Base-by-base conservation (phyloP, 768 basidiomycete genomes). In the Trametes punicea region DNA sequence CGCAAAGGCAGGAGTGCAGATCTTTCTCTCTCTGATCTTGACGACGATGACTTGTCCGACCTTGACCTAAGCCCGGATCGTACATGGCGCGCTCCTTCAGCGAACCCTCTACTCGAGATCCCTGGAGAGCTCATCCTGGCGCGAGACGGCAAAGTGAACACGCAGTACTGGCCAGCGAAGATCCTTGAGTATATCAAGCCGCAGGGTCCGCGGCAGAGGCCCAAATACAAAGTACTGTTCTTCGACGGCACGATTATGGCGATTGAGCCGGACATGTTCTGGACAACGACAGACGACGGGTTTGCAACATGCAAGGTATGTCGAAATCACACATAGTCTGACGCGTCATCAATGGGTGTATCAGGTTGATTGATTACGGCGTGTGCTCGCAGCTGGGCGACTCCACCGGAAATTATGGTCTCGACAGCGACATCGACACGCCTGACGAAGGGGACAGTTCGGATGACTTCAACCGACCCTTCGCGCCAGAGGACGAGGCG, bases 121-220 rank as follows among this genome's bases (percentile, higher is more conserved):
- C 87, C 87, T 2, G 89, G 87, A 2, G 88, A 90, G 66, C 68
- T 83, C 0, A 71, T 90, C 2, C 73, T 90, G 11, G 84, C 84
- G 6, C 66, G 73, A 21, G 79, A 77, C 2, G 69, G 61, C 39
- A 65, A 61, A 20, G 66, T 6, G 59, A 63, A 4, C 62, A 67
- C 15, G n/a, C n/a, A n/a, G n/a, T 85, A 84, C 62, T 92, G 89
- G 89, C 87, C 89, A 2, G 89, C 84, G 1, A 73, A 73, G 64
- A 70, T 91, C 36, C 62, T 83, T 9, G 71, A 63, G 0, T 88
- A 84, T 62, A 53, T 80, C 21, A 73, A 75, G 11, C 76, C 83
- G 4, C 71, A 63, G 44, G 71, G 70, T 23, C 67, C 69, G 2
- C 66, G 41, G 18, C 63, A 68, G n/a, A 65, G 69, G 34, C 75